These are phyloP conservation scores for Globisporangium paddicum DNA, from an alignment of 352 stramenopile genomes.

Conservation along the genomic window DNA sequence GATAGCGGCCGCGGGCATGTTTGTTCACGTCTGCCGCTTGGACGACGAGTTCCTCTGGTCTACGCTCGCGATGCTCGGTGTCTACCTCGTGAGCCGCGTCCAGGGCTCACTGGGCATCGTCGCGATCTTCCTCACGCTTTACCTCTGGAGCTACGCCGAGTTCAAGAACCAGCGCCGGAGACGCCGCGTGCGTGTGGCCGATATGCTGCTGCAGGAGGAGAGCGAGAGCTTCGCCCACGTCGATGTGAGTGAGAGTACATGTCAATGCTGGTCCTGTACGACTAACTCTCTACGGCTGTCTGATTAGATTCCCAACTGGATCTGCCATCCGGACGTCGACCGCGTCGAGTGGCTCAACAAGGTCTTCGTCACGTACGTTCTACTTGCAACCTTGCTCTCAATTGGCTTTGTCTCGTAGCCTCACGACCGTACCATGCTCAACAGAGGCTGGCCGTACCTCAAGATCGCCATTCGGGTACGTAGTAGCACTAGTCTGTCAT, in stretches of 20 bases:
- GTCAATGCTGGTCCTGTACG: background rate
- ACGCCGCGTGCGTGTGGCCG: conserved; percentile 17
- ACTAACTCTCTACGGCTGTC: background rate
- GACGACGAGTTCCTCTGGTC: conserved; percentile 29
- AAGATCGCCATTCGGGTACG: conserved; percentile 70
- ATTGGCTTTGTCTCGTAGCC: no score
- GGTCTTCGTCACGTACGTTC: conserved; percentile 40
- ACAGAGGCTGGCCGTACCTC: conserved; percentile 64
- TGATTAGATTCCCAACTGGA: conserved; percentile 44
- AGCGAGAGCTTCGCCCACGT: conserved; percentile 26
- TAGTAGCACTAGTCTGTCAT: no score
- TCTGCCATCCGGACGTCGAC: conserved; percentile 57
- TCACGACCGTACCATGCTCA: no score
- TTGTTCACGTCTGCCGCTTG: conserved; percentile 26
- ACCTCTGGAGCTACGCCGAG: conserved; percentile 53
- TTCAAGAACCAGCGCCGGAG: conserved; percentile 34
- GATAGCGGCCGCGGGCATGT: conserved; percentile 37
- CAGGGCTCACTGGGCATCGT: conserved; percentile 42
- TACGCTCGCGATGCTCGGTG: conserved; percentile 22
- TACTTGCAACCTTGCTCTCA: no score
- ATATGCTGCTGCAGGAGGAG: conserved; percentile 21
- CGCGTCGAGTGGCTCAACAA: conserved; percentile 79
- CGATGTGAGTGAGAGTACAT: conserved; percentile 12
- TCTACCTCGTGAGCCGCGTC: conserved; percentile 32
- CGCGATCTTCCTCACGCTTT: conserved; percentile 29